These are phyloP conservation scores for Chrysopogon serrulatus DNA, from an alignment of 176 grass and related monocot species.

Conservation along the genomic window DNA sequence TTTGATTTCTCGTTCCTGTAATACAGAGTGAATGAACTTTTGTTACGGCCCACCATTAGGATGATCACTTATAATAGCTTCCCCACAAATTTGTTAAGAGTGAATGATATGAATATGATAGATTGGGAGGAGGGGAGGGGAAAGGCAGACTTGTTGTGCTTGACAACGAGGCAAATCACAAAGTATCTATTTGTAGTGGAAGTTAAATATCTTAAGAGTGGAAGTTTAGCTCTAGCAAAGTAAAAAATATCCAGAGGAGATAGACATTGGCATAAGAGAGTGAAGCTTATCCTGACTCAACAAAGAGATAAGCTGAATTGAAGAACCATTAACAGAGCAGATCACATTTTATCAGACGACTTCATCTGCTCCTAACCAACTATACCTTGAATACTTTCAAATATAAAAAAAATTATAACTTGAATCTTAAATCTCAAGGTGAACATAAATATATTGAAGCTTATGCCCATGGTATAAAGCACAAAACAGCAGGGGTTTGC, in stretches of 20 bases:
- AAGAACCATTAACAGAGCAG: background rate
- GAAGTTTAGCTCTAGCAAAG: background rate
- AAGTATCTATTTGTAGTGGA: background rate
- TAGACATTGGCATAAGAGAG: background rate
- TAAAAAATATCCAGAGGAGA: background rate
- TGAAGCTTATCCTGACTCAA: background rate
- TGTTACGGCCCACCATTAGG: background rate
- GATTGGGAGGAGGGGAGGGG: background rate
- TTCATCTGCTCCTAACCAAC: background rate
- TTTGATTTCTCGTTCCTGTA: slow-evolving; percentile 52
- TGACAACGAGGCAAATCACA: background rate
- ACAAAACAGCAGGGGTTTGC: background rate
- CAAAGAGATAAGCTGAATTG: background rate
- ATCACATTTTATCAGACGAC: background rate
- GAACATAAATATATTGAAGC: background rate
- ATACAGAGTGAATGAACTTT: background rate
- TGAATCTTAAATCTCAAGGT: background rate
- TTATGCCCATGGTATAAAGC: background rate
- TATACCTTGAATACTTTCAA: background rate
- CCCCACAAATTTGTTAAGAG: background rate
- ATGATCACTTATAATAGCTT: background rate
- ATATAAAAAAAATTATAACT: background rate
- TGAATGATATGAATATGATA: background rate
- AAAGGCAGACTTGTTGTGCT: background rate
- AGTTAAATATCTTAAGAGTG: background rate